phyloP scores from a whole-genome alignment of 441 rosid genomes.

The Populus trichocarpa region DNA sequence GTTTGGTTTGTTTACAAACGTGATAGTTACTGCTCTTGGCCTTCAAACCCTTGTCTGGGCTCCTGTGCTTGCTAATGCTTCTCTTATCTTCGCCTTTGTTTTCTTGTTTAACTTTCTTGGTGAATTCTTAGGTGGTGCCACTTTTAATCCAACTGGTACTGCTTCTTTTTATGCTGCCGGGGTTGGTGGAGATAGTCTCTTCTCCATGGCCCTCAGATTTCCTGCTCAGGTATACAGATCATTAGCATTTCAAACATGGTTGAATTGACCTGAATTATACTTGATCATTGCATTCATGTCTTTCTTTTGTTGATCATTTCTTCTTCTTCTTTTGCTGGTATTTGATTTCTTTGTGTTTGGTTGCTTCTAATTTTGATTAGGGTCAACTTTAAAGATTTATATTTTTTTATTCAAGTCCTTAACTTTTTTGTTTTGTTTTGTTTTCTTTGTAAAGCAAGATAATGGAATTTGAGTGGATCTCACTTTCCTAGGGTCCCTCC shows the following conservation, averaged over 20 bases:
- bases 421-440: too few relatives aligned
- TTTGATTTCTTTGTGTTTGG: background rate
- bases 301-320: background rate
- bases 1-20: slow-evolving; percentile 58
- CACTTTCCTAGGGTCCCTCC: background rate
- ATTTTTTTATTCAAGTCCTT: background rate
- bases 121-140: slow-evolving; percentile 67
- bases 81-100: slow-evolving; percentile 54
- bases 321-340: background rate
- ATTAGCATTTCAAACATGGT: background rate
- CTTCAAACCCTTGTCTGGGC: slow-evolving; percentile 47
- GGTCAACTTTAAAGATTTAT: background rate
- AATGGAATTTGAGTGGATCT: background rate
- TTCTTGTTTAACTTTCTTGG: slow-evolving; percentile 53
- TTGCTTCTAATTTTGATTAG: background rate
- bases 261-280: background rate
- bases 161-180: slow-evolving; percentile 85
- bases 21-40: slow-evolving; percentile 46
- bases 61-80: slow-evolving; percentile 43
- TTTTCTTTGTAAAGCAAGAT: background rate
- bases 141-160: slow-evolving; percentile 75
- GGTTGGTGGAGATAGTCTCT: slow-evolving; percentile 58
- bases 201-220: slow-evolving; percentile 82
- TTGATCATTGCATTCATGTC: background rate
- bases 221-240: slow-evolving; percentile 69